phyloP scores from a whole-genome alignment of 305 asterid species.

The Lippia alba region DNA sequence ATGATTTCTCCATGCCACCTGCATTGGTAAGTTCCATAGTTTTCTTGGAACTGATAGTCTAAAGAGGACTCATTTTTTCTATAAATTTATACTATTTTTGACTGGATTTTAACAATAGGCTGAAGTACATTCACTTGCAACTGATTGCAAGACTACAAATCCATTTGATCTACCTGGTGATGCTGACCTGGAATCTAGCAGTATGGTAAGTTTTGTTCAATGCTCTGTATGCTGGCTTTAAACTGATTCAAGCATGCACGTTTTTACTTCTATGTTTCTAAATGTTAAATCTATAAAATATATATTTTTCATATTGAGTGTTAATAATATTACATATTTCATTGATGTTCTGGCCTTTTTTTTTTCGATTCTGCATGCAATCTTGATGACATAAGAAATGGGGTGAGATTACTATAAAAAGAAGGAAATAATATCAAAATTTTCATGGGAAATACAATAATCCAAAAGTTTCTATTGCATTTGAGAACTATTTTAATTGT shows the following conservation, averaged over 20 bases:
- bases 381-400: background rate
- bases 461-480: background rate
- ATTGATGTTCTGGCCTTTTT: constrained; percentile 2
- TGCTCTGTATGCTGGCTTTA: background rate
- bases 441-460: background rate
- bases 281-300: background rate
- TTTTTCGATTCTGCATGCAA: background rate
- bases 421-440: background rate
- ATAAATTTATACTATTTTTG: background rate
- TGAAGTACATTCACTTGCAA: constrained; percentile 45
- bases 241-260: background rate
- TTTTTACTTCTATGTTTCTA: background rate
- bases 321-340: background rate
- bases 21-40: constrained; percentile 43
- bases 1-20: constrained; percentile 47
- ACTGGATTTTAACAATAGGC: constrained; percentile 43
- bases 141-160: constrained; percentile 54
- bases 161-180: constrained; percentile 84
- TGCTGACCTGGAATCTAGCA: constrained; percentile 51
- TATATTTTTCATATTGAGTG: background rate
- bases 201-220: constrained; percentile 51
- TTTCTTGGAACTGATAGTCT: constrained; percentile 22
- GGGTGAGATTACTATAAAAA: background rate
- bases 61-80: constrained; percentile 18
- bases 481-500: constrained; percentile 32